Base-by-base conservation (phyloP, 2,329 filamentous ascomycete genomes). In the Blastomyces silverae region DNA sequence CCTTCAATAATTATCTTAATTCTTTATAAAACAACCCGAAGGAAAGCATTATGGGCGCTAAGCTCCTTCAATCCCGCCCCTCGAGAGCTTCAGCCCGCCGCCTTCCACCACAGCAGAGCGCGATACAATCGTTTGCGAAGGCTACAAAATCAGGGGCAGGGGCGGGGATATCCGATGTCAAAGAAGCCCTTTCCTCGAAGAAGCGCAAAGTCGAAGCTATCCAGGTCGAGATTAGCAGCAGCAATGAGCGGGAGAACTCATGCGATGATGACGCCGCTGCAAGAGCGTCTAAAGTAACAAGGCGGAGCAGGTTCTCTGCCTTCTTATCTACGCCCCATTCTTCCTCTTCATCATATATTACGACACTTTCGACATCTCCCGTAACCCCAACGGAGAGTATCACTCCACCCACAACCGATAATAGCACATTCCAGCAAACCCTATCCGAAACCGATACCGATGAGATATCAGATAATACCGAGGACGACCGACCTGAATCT, bases 121-220 rank as follows among this genome's bases (percentile, higher is more conserved):
- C 74, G 70, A 78, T 82, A 58, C 75, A 77, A 68, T 73, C 72
- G 65, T 82, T 81, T 68, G 73, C 79, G 65, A 77, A 74, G 68
- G 71, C 80, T 65, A 78, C 76, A 57, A 81, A 82, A 69, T 74
- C 78, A 50, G 74, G 74, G 6, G 64, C 73, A 25, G 63, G 69
- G 59, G 65, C 73, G 22, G 63, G 69, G 60, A 62, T 70, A 63
- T 58, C 66, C 25, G 50, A 67, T 37, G 64, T 69, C 62, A 69
- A 74, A 37, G 68, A 73, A 44, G 69, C 71, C 60, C 73, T 76
- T 46, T 76, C 76, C 64, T 76, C 76, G 58, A 79, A 79, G 66
- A 79, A 79, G 66, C 73, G 74, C 61, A 78, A 78, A 68, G 68
- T 77, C 42, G 72, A 75, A 44, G 73, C 74, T 67, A 68, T 71